phyloP scores from a whole-genome alignment of 2,329 filamentous ascomycete genomes.

The Nothophaeocryptopus gaeumannii region DNA sequence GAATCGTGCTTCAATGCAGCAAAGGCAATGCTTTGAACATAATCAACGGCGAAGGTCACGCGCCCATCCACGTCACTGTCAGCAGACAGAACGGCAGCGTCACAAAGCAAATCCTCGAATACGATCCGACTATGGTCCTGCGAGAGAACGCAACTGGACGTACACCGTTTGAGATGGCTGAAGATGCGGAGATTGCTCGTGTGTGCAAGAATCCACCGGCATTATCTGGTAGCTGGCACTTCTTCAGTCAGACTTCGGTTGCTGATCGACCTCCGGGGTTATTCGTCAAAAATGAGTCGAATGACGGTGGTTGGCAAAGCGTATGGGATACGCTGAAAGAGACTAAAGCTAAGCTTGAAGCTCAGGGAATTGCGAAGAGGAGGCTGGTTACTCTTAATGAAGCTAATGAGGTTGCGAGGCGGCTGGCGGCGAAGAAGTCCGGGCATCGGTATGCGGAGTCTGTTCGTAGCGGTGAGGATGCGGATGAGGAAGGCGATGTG shows the following conservation, averaged over 20 bases:
- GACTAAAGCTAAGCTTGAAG: slow-evolving; percentile 24
- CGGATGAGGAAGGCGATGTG: not conserved
- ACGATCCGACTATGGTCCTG: slow-evolving; percentile 59
- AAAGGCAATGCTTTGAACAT: slow-evolving; percentile 48
- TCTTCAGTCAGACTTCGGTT: slow-evolving; percentile 10
- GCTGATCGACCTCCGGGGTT: slow-evolving; percentile 9
- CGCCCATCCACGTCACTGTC: slow-evolving; percentile 60
- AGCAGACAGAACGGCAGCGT: slow-evolving; percentile 44
- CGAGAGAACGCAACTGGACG: slow-evolving; percentile 74
- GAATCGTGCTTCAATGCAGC: slow-evolving; percentile 30
- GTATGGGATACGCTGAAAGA: slow-evolving; percentile 41
- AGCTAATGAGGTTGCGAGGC: slow-evolving; percentile 58
- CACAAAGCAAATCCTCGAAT: slow-evolving; percentile 54
- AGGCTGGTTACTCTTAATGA: slow-evolving; percentile 57
- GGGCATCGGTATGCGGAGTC: not conserved
- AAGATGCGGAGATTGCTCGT: slow-evolving; percentile 51
- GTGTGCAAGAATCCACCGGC: slow-evolving; percentile 11
- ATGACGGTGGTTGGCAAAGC: slow-evolving; percentile 9
- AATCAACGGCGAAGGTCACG: slow-evolving; percentile 64
- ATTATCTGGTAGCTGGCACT: slow-evolving; percentile 7
- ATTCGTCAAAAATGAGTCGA: slow-evolving; percentile 26
- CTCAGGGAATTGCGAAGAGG: slow-evolving; percentile 41
- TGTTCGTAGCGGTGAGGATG: not conserved
- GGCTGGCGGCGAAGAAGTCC: slow-evolving; percentile 23
- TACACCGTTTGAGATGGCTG: slow-evolving; percentile 67